Evolutionary conservation across 2,329 filamentous ascomycete genomes (phyloP).

Genomic region (Dactylellina drechsleri): DNA sequence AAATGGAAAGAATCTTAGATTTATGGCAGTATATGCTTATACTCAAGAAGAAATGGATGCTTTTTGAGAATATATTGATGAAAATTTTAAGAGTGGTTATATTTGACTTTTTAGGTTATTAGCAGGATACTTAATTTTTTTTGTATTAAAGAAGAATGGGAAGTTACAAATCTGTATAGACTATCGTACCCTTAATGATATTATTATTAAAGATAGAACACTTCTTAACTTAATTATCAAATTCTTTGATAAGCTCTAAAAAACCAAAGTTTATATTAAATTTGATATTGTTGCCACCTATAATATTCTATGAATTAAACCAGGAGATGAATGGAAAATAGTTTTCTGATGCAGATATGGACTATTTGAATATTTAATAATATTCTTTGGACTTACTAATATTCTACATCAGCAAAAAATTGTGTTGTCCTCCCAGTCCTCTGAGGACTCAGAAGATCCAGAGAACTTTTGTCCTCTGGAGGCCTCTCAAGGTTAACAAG

Average conservation of each 20-base stretch:
- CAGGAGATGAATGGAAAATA: not conserved
- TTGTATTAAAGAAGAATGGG: too few relatives aligned
- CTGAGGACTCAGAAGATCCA: too few relatives aligned
- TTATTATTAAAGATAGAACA: too few relatives aligned
- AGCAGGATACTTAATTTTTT: too few relatives aligned
- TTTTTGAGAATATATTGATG: not conserved
- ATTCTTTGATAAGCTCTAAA: not conserved
- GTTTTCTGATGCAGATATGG: not conserved
- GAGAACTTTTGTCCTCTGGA: too few relatives aligned
- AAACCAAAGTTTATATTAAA: not conserved
- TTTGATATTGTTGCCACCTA: not conserved
- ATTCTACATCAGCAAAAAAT: too few relatives aligned
- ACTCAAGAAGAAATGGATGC: not conserved
- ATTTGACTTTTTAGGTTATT: too few relatives aligned
- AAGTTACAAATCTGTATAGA: too few relatives aligned
- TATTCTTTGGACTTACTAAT: not conserved
- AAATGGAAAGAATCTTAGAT: not conserved
- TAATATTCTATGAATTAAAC: not conserved
- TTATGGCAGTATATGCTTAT: not conserved
- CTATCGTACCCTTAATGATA: too few relatives aligned
- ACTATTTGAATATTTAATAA: not conserved
- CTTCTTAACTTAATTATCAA: too few relatives aligned
- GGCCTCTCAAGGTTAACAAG: too few relatives aligned
- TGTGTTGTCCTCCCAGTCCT: too few relatives aligned
- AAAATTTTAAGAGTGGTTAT: not conserved